These are phyloP conservation scores for Drechslerella dactyloides DNA, from an alignment of 2,329 filamentous ascomycete genomes.

Conservation along the genomic window DNA sequence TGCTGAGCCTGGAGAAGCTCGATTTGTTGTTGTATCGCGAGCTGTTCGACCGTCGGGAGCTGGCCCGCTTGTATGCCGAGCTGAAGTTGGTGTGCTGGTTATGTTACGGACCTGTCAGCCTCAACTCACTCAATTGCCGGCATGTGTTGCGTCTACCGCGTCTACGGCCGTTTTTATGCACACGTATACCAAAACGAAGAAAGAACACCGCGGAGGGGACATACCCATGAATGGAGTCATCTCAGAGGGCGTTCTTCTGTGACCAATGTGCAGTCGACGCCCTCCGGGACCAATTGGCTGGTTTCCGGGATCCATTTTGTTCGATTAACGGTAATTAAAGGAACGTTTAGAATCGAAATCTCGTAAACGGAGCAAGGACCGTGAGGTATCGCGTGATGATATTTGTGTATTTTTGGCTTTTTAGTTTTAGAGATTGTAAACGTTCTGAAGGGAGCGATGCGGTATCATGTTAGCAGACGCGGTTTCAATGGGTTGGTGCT, in stretches of 20 bases:
- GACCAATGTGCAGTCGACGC: constrained; percentile 93
- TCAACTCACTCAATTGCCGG: constrained; percentile 1
- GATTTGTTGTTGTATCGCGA: constrained; percentile 97
- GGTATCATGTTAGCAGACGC: constrained; percentile 22
- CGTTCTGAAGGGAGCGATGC: constrained; percentile 16
- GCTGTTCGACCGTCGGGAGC: constrained; percentile 79
- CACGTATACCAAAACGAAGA: constrained; percentile 39
- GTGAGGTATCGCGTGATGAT: constrained; percentile 34
- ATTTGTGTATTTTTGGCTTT: constrained; percentile 31
- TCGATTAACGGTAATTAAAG: constrained; percentile 56
- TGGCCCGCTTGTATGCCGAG: constrained; percentile 55
- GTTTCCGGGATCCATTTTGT: constrained; percentile 58
- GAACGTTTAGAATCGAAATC: constrained; percentile 51
- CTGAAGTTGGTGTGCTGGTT: constrained; percentile 47
- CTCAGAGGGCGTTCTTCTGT: constrained; percentile 95
- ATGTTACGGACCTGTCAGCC: constrained; percentile 26
- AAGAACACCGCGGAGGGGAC: constrained; percentile 61
- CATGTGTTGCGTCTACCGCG: constrained; percentile 30
- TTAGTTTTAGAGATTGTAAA: constrained; percentile 44
- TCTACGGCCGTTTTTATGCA: constrained; percentile 20
- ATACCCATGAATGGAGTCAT: constrained; percentile 96
- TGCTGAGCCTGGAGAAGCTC: constrained; percentile 97
- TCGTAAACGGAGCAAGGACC: constrained; percentile 24
- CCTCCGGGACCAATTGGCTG: constrained; percentile 73
- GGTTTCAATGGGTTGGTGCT: not conserved